Conservation (phyloP, 225 moss, liverwort and hornwort species). For the Marchantia polymorpha region DNA sequence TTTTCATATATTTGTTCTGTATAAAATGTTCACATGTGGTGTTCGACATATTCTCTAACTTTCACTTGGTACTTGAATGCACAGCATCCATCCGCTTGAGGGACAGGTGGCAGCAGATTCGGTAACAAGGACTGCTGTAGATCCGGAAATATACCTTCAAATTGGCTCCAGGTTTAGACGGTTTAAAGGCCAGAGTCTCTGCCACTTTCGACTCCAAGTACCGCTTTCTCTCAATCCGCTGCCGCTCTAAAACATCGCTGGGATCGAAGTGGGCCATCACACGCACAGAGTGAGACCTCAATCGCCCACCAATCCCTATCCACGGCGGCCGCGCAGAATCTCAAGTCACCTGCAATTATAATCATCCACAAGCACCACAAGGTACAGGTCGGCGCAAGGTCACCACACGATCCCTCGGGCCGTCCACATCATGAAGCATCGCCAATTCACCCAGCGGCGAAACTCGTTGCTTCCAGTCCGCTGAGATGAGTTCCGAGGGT, state of each 20-base stretch:
- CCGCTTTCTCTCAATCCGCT: slow-evolving; percentile 47
- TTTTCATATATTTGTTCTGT: no score
- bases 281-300: not conserved
- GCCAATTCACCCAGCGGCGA: no score
- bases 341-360: no score
- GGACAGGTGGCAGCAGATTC: not conserved
- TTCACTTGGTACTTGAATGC: not conserved
- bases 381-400: not conserved
- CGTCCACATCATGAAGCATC: not conserved
- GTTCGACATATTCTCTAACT: not conserved
- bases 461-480: no score
- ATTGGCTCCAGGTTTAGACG: slow-evolving; percentile 47
- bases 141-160: slow-evolving; percentile 43
- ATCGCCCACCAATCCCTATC: not conserved
- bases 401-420: not conserved
- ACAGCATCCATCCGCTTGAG: not conserved
- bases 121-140: slow-evolving; percentile 20
- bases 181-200: slow-evolving; percentile 71
- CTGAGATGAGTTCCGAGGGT: no score
- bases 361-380: no score
- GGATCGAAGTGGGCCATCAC: slow-evolving; percentile 26
- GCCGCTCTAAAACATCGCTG: slow-evolving; percentile 19
- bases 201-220: slow-evolving; percentile 62
- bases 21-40: no score
- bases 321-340: no score